Percentiles rank a stretch among this genome's conserved stretches.
These are phyloP conservation scores for Xylariaceae sp. DNA, from an alignment of 2,329 filamentous ascomycete genomes.

Conservation along the genomic window DNA sequence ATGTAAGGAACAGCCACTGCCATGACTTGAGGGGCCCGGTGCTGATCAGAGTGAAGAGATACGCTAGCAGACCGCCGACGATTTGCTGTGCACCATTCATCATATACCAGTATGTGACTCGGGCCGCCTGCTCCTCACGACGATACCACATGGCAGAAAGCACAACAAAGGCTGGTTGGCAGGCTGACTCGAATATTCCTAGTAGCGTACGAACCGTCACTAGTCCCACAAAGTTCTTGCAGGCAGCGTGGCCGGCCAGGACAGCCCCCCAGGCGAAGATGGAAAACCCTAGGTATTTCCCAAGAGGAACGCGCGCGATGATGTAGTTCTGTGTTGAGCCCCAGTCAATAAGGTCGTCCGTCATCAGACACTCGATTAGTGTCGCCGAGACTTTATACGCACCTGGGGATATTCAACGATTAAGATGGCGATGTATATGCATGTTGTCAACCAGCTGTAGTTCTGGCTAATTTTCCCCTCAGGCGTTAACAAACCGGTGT, in stretches of 20 bases:
- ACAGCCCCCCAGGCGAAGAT: constrained; percentile 69
- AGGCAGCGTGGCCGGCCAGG: constrained; percentile 67
- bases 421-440: constrained; percentile 75
- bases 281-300: constrained; percentile 69
- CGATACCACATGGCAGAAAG: constrained; percentile 76
- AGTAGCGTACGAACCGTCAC: constrained; percentile 69
- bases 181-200: constrained; percentile 74
- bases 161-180: constrained; percentile 72
- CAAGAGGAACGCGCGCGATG: constrained; percentile 69
- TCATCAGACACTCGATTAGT: not conserved
- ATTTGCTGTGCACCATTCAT: constrained; percentile 79
- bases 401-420: constrained; percentile 74
- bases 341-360: not conserved
- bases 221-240: constrained; percentile 65
- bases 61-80: constrained; percentile 73
- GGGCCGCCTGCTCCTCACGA: constrained; percentile 69
- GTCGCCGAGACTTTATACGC: constrained; percentile 4
- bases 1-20: constrained; percentile 73
- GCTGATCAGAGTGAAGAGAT: constrained; percentile 64
- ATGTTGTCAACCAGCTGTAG: constrained; percentile 76
- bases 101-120: constrained; percentile 78
- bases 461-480: constrained; percentile 49
- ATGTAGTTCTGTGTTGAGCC: constrained; percentile 49
- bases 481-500: constrained; percentile 55
- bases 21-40: constrained; percentile 64